Conservation (phyloP, 1,284 basidiomycete species). For the Dichomitus squalens region DNA sequence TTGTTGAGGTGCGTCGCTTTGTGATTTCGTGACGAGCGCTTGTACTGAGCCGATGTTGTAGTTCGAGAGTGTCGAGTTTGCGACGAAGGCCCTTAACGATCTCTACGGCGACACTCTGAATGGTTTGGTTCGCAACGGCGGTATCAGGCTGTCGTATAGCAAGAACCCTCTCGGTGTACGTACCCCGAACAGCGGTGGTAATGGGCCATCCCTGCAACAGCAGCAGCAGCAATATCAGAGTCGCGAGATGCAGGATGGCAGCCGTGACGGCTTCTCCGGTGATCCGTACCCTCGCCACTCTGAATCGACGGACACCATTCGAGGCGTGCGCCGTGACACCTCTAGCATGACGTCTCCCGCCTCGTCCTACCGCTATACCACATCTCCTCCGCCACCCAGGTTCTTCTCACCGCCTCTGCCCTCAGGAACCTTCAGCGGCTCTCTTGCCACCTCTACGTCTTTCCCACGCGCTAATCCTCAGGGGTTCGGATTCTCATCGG, state of each 20-base stretch:
- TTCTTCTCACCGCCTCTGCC: conserved; percentile 36
- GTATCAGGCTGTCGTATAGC: conserved; percentile 94
- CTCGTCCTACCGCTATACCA: conserved; percentile 49
- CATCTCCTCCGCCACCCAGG: conserved; percentile 56
- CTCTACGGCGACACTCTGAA: conserved; percentile 90
- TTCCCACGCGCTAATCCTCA: conserved; percentile 38
- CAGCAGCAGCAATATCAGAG: conserved; percentile 51
- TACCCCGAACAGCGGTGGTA: conserved; percentile 67
- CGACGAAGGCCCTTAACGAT: conserved; percentile 84
- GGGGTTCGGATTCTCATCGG: conserved; percentile 36
- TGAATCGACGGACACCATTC: conserved; percentile 36
- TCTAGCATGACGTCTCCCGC: conserved; percentile 46
- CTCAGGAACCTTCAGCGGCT: conserved; percentile 40
- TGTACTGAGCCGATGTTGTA: conserved; percentile 38
- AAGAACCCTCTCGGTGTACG: conserved; percentile 92
- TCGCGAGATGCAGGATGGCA: conserved; percentile 27
- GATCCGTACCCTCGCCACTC: conserved; percentile 44
- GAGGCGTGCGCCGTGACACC: conserved; percentile 38
- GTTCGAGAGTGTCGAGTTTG: conserved; percentile 90
- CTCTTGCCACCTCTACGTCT: conserved; percentile 36
- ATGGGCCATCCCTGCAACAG: conserved; percentile 51
- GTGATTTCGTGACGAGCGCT: background rate
- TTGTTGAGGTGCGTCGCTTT: conserved; percentile 76
- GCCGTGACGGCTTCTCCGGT: conserved; percentile 27
- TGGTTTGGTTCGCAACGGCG: conserved; percentile 91